Conservation (phyloP, 768 basidiomycete genomes). For the Suillus subalutaceus region DNA sequence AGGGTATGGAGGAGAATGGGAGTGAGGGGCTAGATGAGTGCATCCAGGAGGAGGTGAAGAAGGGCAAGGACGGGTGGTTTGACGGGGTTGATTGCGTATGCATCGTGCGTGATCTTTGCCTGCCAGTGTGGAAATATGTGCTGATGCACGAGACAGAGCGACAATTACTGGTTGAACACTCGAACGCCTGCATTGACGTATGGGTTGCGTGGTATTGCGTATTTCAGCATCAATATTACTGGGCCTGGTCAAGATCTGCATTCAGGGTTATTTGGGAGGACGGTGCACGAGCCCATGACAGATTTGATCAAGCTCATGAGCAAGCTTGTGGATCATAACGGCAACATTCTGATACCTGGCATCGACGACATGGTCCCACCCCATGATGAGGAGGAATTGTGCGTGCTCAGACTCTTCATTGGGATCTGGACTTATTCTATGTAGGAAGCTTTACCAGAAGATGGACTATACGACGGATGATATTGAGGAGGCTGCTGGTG, state of each 20-base stretch:
- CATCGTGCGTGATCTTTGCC: conserved; percentile 58
- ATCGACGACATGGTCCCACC: conserved; percentile 82
- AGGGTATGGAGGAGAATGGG: conserved; percentile 97
- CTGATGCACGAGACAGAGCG: conserved; percentile 51
- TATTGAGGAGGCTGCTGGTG: conserved; percentile 78
- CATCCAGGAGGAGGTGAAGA: conserved; percentile 71
- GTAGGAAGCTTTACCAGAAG: conserved; percentile 67
- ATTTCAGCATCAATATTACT: conserved; percentile 80
- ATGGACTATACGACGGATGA: conserved; percentile 77
- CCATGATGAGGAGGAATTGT: conserved; percentile 75
- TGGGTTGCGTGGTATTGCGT: conserved; percentile 85
- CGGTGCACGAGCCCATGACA: conserved; percentile 92
- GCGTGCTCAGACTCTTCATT: conserved; percentile 20
- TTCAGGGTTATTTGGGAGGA: conserved; percentile 84
- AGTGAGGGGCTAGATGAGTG: conserved; percentile 90
- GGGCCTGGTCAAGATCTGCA: conserved; percentile 90
- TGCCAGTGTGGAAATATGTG: not conserved
- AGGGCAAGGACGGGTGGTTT: conserved; percentile 73
- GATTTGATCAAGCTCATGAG: conserved; percentile 85
- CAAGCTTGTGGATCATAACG: conserved; percentile 77
- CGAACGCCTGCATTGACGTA: conserved; percentile 47
- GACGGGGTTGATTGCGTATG: conserved; percentile 90
- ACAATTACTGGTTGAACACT: conserved; percentile 83
- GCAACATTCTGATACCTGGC: conserved; percentile 88
- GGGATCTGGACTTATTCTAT: conserved; percentile 3